Conservation (phyloP, 2,329 filamentous ascomycete genomes). For the Coniochaeta prunicola region DNA sequence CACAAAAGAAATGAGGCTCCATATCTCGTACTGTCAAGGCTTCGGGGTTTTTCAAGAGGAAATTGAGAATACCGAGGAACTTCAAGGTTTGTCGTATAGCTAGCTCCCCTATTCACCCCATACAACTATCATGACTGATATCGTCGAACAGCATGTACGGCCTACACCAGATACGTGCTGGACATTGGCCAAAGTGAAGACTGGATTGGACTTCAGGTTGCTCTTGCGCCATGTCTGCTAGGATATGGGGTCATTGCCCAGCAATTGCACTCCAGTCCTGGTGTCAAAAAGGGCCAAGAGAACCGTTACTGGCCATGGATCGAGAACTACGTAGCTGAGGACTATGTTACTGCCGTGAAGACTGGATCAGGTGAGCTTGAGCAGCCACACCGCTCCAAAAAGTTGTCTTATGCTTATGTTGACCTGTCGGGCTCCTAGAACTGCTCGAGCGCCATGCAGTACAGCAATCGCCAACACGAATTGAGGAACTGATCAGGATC, state of each 20-base stretch:
- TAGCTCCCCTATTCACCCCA: neutral
- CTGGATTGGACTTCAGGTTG: conserved; percentile 79
- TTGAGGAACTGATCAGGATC: conserved; percentile 77
- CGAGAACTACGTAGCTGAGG: conserved; percentile 75
- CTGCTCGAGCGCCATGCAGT: conserved; percentile 69
- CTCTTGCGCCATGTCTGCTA: conserved; percentile 80
- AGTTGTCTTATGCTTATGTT: neutral
- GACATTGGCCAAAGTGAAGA: conserved; percentile 84
- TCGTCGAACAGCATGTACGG: conserved; percentile 29
- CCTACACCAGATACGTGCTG: conserved; percentile 63
- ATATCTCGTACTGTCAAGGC: conserved; percentile 72
- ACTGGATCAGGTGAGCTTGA: conserved; percentile 56
- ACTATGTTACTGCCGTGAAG: conserved; percentile 67
- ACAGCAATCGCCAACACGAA: conserved; percentile 63
- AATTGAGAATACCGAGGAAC: conserved; percentile 68
- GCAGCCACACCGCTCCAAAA: neutral
- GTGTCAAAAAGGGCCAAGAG: conserved; percentile 41
- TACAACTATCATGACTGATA: neutral
- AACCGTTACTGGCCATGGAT: conserved; percentile 90
- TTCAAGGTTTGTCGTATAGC: conserved; percentile 49
- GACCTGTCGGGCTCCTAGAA: conserved; percentile 31
- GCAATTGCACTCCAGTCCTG: conserved; percentile 56
- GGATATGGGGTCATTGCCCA: conserved; percentile 77
- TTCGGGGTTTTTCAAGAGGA: conserved; percentile 71
- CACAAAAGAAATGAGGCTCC: conserved; percentile 70